Base-by-base conservation (phyloP, 2,329 filamentous ascomycete species). In the Fusarium heterosporum region DNA sequence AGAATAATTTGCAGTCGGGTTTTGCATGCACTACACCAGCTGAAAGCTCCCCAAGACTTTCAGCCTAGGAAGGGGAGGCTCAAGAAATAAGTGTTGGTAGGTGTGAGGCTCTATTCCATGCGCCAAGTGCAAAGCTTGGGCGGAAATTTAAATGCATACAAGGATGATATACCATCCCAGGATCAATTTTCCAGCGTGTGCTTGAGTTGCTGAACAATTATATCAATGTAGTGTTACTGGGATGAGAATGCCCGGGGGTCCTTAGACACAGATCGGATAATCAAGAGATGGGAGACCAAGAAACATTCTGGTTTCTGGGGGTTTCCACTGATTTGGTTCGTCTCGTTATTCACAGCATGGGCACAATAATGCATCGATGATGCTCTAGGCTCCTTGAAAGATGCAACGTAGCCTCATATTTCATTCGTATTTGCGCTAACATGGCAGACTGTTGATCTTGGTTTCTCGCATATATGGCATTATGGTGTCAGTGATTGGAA, bases 321-420 rank as follows among this genome's bases (percentile, higher is more conserved):
- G 63, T 64, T 46, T 34, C 55, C 55, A 66, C 58, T 25, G 38
- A 38, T 47, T 30, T 47, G 52, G 9, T 29, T 36, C 43, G 45
- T 41, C 48, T 70, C 55, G 55, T 61, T 26, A 54, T 42, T 29
- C 53, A 72, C 59, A 49, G 13, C 70, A 69, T 60, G 46, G 49
- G 49, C 30, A 49, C 46, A 42, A 39, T 46, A 49, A 22, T 46
- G 34, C 41, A 52, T 51, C 14, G 40, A 54, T 43, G 30, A 16
- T 26, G 42, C 48, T 38, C 43, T 55, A 38, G 30, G 40, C 32
- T 13, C 32, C n/a, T 36, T 32, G 40, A 36, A 30, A 60, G 28
- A 30, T 50, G 38, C 42, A 53, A 40, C 22, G 36, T 6, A n/a
- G n/a, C 19, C 54, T 56, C 45, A 52, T 41, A 34, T 22, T 16